These are phyloP conservation scores for Russula virescens DNA, from an alignment of 768 basidiomycete genomes.

Conservation along the genomic window DNA sequence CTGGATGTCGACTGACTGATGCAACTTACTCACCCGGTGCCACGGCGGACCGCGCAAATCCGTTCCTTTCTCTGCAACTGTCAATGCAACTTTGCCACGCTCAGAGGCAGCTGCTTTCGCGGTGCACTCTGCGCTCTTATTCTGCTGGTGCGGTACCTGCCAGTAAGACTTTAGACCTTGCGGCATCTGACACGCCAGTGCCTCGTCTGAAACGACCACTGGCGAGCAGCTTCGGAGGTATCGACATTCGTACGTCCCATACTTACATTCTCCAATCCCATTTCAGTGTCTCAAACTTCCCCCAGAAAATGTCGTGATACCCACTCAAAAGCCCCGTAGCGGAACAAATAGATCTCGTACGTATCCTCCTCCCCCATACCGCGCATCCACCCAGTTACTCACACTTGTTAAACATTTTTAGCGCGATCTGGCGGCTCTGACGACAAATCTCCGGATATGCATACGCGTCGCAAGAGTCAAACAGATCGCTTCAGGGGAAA, in stretches of 20 bases:
- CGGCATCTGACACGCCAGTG: neutral
- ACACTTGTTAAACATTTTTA: neutral
- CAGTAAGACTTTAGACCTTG: neutral
- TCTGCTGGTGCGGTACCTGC: neutral
- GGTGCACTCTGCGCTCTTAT: slow-evolving; percentile 8
- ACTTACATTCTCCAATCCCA: neutral
- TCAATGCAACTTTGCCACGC: slow-evolving; percentile 11
- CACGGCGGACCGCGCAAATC: too few relatives aligned
- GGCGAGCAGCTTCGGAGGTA: slow-evolving; percentile 19
- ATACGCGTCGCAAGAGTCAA: neutral
- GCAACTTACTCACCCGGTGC: too few relatives aligned
- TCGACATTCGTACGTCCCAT: slow-evolving; percentile 15
- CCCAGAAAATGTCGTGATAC: slow-evolving; percentile 13
- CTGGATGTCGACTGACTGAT: too few relatives aligned
- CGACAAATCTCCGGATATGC: neutral
- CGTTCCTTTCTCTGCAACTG: too few relatives aligned
- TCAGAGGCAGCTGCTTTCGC: slow-evolving; percentile 10
- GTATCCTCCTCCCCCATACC: neutral
- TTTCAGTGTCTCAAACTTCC: neutral
- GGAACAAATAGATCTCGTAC: neutral
- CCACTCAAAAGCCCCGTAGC: neutral
- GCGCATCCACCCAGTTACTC: neutral
- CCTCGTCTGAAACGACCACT: slow-evolving; percentile 7
- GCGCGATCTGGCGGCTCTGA: neutral
- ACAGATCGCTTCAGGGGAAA: neutral